Base-by-base conservation (phyloP, 805 yeast species). In the Metschnikowia arizonensis region DNA sequence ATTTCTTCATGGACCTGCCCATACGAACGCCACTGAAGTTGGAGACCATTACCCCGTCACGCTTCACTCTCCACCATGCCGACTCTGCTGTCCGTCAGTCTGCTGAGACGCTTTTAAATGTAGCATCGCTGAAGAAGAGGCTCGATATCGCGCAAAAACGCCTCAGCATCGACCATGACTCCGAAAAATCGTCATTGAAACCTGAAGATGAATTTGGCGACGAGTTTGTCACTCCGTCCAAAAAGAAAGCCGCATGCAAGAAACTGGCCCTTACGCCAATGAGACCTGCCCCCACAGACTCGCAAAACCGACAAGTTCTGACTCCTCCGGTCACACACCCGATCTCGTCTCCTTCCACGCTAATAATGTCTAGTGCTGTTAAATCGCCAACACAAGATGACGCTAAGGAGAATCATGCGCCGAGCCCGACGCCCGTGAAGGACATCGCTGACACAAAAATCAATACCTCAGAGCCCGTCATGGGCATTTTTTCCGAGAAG, bases 1-100 rank as follows among this genome's bases (percentile, higher is more conserved):
- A 71, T 50, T 70, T 71, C 42, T 70, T 69, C 53, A 69, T 68
- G 63, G 76, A 71, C 43, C 62, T 71, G n/a, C 76, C 76, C 12
- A 66, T 69, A 32, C 54, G 63, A 24, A 59, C 70, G 2, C 72
- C 74, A 10, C 47, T 61, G 10, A 67, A 62, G 44, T 40, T 64
- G 33, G 71, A 62, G 40, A 64, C 72, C 4, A 66, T 69, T 26
- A 71, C 76, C 3, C 75, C 76, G 2, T 66, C 73, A 8, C 63
- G 61, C 45, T 71, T 69, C 44, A 58, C 51, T 32, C 37, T 66
- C 5, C 57, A 50, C 11, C 24, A 30, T 8, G 28, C 34, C 8
- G 42, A 39, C 6, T 39, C 42, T 3, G 40, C 40, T 11, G 15
- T 39, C 21, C 35, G 42, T 10, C 34, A 19, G 34, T 35, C 42